Evolutionary conservation across 164 flowering plant species (phyloP).

Genomic region (Liriodendron chinense): DNA sequence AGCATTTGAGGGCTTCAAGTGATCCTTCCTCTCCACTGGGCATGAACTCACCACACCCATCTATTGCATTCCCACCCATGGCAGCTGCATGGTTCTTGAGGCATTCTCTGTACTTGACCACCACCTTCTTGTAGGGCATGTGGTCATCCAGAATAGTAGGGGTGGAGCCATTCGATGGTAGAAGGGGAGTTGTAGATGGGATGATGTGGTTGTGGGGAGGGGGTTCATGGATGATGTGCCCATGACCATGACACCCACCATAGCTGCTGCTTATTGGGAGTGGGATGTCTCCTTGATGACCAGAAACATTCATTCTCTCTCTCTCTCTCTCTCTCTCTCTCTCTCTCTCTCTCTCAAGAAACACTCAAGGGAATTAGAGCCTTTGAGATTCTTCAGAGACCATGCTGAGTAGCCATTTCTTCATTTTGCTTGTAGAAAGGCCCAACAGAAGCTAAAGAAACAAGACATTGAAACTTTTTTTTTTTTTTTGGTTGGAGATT

Average conservation of each 20-base stretch:
- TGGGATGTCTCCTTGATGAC: constrained; percentile 55
- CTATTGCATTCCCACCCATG: constrained; percentile 84
- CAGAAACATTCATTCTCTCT: constrained; percentile 41
- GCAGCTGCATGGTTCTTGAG: constrained; percentile 88
- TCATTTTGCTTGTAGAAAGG: background rate
- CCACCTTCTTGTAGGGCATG: constrained; percentile 32
- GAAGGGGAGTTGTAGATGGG: constrained; percentile 18
- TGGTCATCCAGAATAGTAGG: constrained; percentile 12
- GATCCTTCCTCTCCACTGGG: constrained; percentile 71
- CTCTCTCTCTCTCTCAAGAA: background rate
- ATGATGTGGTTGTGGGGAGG: constrained; percentile 36
- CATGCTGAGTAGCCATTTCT: background rate
- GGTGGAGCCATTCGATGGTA: constrained; percentile 24
- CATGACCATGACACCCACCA: constrained; percentile 28
- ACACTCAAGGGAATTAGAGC: background rate
- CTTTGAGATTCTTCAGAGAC: background rate
- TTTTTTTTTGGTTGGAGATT: background rate
- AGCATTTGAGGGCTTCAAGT: constrained; percentile 73
- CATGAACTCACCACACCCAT: constrained; percentile 97
- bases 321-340: constrained; percentile 6
- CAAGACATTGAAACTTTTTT: background rate
- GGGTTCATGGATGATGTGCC: constrained; percentile 43
- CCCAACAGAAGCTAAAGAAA: background rate
- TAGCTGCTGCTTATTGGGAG: constrained; percentile 54
- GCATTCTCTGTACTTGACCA: constrained; percentile 66